phyloP scores from a whole-genome alignment of 176 grass and related monocot genomes.

The Neostapfia colusana region DNA sequence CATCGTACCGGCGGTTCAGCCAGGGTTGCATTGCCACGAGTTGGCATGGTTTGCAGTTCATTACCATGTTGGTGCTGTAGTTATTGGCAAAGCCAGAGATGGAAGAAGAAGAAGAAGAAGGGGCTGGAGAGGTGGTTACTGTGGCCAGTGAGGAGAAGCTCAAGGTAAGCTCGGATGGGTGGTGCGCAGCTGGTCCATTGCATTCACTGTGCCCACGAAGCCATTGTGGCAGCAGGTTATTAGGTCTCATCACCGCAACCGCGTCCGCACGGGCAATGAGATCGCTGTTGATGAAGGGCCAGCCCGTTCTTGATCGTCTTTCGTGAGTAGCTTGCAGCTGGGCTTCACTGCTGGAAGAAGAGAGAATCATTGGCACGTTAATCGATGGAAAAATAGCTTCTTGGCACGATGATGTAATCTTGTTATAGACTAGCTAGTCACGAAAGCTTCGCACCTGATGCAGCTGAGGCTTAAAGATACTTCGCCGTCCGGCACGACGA shows the following conservation, averaged over 20 bases:
- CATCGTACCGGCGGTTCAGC: not conserved
- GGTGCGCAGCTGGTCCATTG: slow-evolving; percentile 38
- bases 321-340: slow-evolving; percentile 20
- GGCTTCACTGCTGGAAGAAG: slow-evolving; percentile 43
- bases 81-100: slow-evolving; percentile 29
- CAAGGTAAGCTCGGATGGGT: slow-evolving; percentile 69
- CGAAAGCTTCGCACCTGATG: slow-evolving; percentile 45
- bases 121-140: slow-evolving; percentile 6
- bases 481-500: slow-evolving; percentile 49
- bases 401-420: not conserved
- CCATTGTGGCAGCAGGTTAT: slow-evolving; percentile 56
- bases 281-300: slow-evolving; percentile 28
- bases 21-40: slow-evolving; percentile 38
- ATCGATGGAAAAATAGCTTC: not conserved
- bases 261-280: slow-evolving; percentile 27
- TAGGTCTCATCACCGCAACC: not conserved
- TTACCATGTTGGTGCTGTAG: slow-evolving; percentile 32
- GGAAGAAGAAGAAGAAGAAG: no score
- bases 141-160: slow-evolving; percentile 51
- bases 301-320: slow-evolving; percentile 27
- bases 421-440: not conserved
- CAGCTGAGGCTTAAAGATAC: slow-evolving; percentile 52
- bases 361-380: not conserved
- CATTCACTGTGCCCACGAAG: slow-evolving; percentile 36
- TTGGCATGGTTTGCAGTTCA: slow-evolving; percentile 42